Conservation (phyloP, 208 protist genomes). For the Leishmania tropica region DNA sequence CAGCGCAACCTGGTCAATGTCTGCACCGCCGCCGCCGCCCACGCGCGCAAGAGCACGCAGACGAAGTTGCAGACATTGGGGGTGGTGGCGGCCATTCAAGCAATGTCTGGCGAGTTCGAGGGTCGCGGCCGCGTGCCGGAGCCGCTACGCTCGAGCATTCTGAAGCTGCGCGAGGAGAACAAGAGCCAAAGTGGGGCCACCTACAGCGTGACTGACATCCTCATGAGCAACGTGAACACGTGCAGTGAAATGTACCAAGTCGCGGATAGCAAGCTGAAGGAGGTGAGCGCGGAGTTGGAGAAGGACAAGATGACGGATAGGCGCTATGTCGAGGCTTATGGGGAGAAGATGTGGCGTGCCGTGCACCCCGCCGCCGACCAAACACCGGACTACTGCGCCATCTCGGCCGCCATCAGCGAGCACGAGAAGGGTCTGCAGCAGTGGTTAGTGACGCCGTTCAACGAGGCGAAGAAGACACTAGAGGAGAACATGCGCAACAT, state of each 20-base stretch:
- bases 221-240: conserved; percentile 54
- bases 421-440: conserved; percentile 55
- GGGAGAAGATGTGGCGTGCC: conserved; percentile 78
- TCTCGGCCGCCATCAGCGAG: conserved; percentile 53
- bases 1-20: conserved; percentile 53
- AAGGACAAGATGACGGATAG: conserved; percentile 57
- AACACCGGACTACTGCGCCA: conserved; percentile 58
- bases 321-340: conserved; percentile 61
- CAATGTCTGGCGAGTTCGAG: conserved; percentile 55
- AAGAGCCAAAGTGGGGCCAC: conserved; percentile 38
- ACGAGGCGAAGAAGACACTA: conserved; percentile 45
- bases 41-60: conserved; percentile 37
- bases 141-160: conserved; percentile 60
- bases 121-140: conserved; percentile 59
- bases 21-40: conserved; percentile 41
- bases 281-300: conserved; percentile 57
- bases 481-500: conserved; percentile 60
- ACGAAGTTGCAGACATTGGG: conserved; percentile 56
- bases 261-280: conserved; percentile 49
- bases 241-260: conserved; percentile 63
- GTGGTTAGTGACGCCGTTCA: conserved; percentile 53
- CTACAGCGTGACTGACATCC: conserved; percentile 35
- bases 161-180: conserved; percentile 52
- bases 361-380: conserved; percentile 43
- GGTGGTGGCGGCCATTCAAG: conserved; percentile 61